phyloP scores from a whole-genome alignment of 495 filamentous ascomycete species.

The Pyrenopolyporus hunteri region DNA sequence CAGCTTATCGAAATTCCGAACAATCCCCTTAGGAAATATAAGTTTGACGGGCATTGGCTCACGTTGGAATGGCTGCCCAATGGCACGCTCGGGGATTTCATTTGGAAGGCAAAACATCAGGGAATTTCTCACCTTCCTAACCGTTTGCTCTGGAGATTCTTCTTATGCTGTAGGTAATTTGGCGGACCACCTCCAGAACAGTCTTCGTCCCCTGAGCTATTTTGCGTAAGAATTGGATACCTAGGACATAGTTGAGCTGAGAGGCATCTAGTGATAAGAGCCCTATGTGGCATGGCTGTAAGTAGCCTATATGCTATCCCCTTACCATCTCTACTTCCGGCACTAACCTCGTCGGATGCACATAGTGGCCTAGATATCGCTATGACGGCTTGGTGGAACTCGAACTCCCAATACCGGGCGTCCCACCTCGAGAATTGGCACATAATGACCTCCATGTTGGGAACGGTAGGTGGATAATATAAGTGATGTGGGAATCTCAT shows the following conservation, averaged over 20 bases:
- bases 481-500: background rate
- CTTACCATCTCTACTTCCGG: background rate
- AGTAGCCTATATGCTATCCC: conserved; percentile 1
- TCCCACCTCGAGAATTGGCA: no score
- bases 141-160: conserved; percentile 28
- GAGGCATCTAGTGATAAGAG: conserved; percentile 15
- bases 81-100: conserved; percentile 2
- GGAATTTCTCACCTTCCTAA: background rate
- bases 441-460: conserved; percentile 19
- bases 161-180: conserved; percentile 26
- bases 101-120: background rate
- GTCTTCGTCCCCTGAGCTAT: background rate
- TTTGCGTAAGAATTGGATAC: background rate
- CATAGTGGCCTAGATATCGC: conserved; percentile 8
- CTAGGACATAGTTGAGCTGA: background rate
- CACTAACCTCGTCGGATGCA: background rate
- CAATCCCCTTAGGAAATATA: background rate
- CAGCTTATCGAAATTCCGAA: background rate
- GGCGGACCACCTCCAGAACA: background rate
- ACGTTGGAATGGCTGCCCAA: conserved; percentile 14
- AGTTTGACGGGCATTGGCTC: background rate
- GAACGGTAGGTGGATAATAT: conserved; percentile 11
- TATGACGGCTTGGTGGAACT: background rate
- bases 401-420: background rate
- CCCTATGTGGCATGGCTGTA: conserved; percentile 17